Conservation (phyloP, 129 eudicot species). For the Escallonia herrerae region DNA sequence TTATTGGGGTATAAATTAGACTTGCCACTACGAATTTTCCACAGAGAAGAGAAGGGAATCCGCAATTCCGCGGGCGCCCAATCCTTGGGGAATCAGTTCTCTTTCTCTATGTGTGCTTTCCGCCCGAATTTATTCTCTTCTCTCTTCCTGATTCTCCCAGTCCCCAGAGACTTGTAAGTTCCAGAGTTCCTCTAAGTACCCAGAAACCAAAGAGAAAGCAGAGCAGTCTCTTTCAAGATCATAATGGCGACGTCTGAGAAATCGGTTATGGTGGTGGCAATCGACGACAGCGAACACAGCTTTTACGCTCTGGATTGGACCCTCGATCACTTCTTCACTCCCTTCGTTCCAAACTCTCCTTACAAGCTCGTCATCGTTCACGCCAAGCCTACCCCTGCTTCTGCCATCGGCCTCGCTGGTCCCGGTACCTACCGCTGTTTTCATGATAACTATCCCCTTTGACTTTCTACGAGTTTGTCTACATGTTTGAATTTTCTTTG, state of each 20-base stretch:
- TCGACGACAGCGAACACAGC: slow-evolving; percentile 82
- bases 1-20: too few relatives aligned
- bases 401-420: slow-evolving; percentile 60
- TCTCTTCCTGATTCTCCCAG: neutral
- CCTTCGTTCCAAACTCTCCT: slow-evolving; percentile 27
- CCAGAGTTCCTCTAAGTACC: neutral
- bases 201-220: neutral
- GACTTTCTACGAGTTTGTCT: too few relatives aligned
- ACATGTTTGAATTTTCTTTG: too few relatives aligned
- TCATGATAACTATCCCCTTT: neutral
- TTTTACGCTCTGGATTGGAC: slow-evolving; percentile 75
- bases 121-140: neutral
- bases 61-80: neutral
- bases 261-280: slow-evolving; percentile 63
- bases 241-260: slow-evolving; percentile 30
- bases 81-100: neutral
- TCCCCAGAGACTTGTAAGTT: too few relatives aligned
- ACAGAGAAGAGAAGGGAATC: neutral
- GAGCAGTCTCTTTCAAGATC: neutral
- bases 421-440: slow-evolving; percentile 33
- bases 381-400: slow-evolving; percentile 55
- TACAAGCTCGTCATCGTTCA: slow-evolving; percentile 59
- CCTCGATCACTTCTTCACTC: slow-evolving; percentile 46
- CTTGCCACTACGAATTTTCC: neutral
- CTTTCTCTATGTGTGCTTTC: too few relatives aligned